Conservation (phyloP, 2,329 filamentous ascomycete species). For the Biscogniauxia marginata region DNA sequence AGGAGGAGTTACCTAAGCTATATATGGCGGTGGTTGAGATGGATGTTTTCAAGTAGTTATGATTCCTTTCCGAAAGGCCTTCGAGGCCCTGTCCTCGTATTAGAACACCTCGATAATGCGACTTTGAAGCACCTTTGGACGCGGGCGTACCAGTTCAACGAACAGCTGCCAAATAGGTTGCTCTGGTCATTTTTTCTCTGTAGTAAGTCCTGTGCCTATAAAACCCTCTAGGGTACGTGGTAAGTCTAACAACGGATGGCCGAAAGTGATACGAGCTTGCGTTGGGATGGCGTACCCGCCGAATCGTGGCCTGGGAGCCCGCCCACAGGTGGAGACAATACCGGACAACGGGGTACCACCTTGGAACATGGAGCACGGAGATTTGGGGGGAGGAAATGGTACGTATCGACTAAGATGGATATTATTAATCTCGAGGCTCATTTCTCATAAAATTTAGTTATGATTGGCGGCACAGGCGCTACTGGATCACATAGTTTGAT, state of each 20-base stretch:
- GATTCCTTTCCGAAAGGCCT: conserved; percentile 3
- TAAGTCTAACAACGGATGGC: neutral
- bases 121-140: neutral
- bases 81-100: conserved; percentile 1
- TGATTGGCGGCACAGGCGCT: conserved; percentile 6
- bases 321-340: conserved; percentile 4
- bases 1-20: too few relatives aligned
- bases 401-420: neutral
- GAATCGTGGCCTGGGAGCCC: neutral
- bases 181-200: conserved; percentile 18
- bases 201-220: conserved; percentile 10
- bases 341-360: neutral
- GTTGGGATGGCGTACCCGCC: conserved; percentile 8
- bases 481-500: conserved; percentile 10
- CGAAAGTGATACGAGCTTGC: conserved; percentile 11
- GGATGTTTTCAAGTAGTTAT: too few relatives aligned
- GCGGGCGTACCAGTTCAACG: rapidly evolving
- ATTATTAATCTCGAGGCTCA: neutral
- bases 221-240: neutral
- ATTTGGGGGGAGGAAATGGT: conserved; percentile 11
- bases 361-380: neutral
- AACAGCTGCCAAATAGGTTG: conserved; percentile 9
- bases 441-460: too few relatives aligned
- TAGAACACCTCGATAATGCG: conserved; percentile 15
- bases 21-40: too few relatives aligned